Conservation (phyloP, 345 rosid genomes). For the Populus euphratica region DNA sequence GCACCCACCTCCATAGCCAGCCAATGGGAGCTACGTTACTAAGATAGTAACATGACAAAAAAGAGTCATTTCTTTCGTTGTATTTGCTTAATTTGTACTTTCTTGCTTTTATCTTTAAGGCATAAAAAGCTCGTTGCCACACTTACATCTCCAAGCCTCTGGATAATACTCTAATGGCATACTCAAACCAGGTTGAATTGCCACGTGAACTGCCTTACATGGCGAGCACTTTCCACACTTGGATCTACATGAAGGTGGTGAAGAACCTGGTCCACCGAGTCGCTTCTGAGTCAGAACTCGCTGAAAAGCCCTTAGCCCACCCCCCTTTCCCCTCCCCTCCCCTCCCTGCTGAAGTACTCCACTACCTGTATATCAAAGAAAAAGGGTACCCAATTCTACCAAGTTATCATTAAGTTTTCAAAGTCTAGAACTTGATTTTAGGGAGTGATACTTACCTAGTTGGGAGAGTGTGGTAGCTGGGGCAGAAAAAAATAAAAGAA, state of each 20-base stretch:
- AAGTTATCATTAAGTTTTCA: too few species aligned
- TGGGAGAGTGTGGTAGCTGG: conserved; percentile 29
- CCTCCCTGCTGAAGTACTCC: conserved; percentile 17
- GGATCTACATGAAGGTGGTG: conserved; percentile 85
- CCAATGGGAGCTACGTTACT: conserved; percentile 10
- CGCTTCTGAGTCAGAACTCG: conserved; percentile 37
- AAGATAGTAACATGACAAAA: neutral
- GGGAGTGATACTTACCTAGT: conserved; percentile 26
- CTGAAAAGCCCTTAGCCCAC: conserved; percentile 24
- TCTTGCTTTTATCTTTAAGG: conserved; percentile 36
- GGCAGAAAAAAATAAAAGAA: conserved; percentile 50
- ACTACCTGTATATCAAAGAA: conserved; percentile 26
- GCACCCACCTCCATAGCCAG: conserved; percentile 8
- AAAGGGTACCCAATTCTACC: neutral
- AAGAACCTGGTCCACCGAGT: conserved; percentile 58
- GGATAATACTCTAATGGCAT: conserved; percentile 85
- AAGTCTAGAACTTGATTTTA: neutral
- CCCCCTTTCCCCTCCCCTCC: conserved; percentile 26
- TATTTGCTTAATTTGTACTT: neutral
- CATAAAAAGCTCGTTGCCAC: conserved; percentile 74
- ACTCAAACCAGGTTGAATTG: conserved; percentile 70
- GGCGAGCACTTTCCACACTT: conserved; percentile 82
- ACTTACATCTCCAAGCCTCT: conserved; percentile 99
- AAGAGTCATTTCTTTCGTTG: neutral
- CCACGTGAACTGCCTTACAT: conserved; percentile 82